A percentile compares a stretch with the other conserved stretches of the same genome.
Evolutionary conservation across 345 rosid species (phyloP).

Genomic region (Odontarrhena argentea): DNA sequence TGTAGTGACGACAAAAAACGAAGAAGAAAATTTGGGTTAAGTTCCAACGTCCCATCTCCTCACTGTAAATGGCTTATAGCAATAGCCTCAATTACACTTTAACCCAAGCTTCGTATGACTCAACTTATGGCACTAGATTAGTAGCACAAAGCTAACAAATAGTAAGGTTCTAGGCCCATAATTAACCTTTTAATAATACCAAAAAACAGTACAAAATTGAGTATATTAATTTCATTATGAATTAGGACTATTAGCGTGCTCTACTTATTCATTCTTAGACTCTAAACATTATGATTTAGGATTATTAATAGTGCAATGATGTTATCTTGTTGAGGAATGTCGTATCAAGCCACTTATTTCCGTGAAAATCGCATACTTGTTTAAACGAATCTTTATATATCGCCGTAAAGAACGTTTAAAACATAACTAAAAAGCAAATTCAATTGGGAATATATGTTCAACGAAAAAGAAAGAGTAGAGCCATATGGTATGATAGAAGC

Average conservation of each 20-base stretch:
- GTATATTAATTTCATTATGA: too few relatives aligned
- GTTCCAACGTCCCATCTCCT: background rate
- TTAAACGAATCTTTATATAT: conserved; percentile 1
- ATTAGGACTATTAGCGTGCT: too few relatives aligned
- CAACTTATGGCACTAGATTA: too few relatives aligned
- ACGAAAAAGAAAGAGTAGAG: conserved; percentile 19
- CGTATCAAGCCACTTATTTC: conserved; percentile 9
- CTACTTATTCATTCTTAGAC: too few relatives aligned
- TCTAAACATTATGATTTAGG: background rate
- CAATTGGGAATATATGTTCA: conserved; percentile 17
- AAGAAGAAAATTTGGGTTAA: too few relatives aligned
- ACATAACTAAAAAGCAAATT: conserved; percentile 4
- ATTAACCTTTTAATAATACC: too few relatives aligned
- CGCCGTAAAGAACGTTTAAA: background rate
- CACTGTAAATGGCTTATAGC: background rate
- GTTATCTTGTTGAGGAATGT: conserved; percentile 7
- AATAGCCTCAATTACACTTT: background rate
- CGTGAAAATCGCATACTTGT: background rate
- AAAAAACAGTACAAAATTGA: too few relatives aligned
- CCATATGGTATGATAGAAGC: conserved; percentile 41
- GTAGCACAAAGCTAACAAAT: too few relatives aligned
- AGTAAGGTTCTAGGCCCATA: too few relatives aligned
- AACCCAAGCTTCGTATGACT: conserved; percentile 11
- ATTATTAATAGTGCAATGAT: background rate
- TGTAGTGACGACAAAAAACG: too few relatives aligned